Conservation (phyloP, 306 rosid genomes). For the apple (Malus domestica) region DNA sequence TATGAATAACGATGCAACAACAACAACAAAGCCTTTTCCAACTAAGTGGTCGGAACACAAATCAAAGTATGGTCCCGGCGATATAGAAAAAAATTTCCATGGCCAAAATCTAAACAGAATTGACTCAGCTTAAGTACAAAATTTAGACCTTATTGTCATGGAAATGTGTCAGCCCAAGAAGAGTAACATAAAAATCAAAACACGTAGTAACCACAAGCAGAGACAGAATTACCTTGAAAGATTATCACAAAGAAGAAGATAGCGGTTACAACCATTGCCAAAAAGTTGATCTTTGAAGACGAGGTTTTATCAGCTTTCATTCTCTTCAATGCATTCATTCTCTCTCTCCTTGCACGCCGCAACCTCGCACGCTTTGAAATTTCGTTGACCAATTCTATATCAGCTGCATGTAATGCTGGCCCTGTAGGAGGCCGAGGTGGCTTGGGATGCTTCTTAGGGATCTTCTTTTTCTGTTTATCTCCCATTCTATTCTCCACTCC, state of each 20-base stretch:
- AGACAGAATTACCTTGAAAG: constrained; percentile 23
- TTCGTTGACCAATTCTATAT: constrained; percentile 24
- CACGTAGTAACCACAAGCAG: not conserved
- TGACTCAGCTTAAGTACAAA: not conserved
- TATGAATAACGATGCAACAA: not conserved
- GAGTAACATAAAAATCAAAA: not conserved
- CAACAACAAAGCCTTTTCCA: no score
- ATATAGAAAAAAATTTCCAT: not conserved
- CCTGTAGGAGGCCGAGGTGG: constrained; percentile 35
- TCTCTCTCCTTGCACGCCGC: constrained; percentile 18
- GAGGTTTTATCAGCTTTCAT: constrained; percentile 10
- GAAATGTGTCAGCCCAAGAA: not conserved
- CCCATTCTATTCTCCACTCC: not conserved
- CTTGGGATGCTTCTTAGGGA: constrained; percentile 24
- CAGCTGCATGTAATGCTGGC: constrained; percentile 24
- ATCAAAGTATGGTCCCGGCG: no score
- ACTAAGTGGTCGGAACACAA: no score
- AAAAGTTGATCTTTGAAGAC: constrained; percentile 17
- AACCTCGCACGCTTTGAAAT: constrained; percentile 14
- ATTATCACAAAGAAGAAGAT: constrained; percentile 26
- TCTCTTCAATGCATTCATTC: constrained; percentile 10
- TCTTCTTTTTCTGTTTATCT: constrained; percentile 5
- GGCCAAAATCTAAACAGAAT: not conserved
- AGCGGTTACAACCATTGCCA: constrained; percentile 24
- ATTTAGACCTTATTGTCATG: not conserved